Base-by-base conservation (phyloP, 1,284 basidiomycete species). In the Malassezia sp. region DNA sequence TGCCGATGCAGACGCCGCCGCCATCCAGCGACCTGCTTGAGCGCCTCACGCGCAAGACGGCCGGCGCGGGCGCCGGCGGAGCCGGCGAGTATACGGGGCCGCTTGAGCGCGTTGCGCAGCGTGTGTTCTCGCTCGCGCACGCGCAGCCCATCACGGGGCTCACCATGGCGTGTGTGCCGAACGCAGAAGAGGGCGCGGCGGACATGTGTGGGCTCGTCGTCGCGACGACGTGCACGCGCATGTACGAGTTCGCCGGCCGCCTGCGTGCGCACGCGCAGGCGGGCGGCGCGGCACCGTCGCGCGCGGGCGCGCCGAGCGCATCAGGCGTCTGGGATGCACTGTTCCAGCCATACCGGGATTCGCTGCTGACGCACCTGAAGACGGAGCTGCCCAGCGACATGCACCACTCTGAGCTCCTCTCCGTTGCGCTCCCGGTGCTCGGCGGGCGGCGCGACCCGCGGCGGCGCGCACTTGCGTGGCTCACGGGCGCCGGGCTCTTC, bases 161-260 rank as follows among this genome's bases (percentile, higher is more conserved):
- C 0, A 36, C 42, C 7, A 15, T 6, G 52, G 50, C 12, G 57
- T 56, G 26, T 15, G 29, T 2, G 51, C 49, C 2, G 57, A 58
- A 23, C 41, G 20, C 7, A 14, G 30, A 12, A 5, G 4, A 45
- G 40, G n/a, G 42, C 33, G 49, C 47, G 18, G 57, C 57, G 5
- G 57, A 53, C 12, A 79, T 89, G n/a, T n/a, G n/a, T n/a, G n/a
- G n/a, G n/a, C n/a, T n/a, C n/a, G n/a, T n/a, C n/a, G 75, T 95
- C 9, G 80, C 80, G 4, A 87, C 88, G 0, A 95, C 91, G 2
- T 78, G 81, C 22, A 83, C 85, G 5, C 78, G 90, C 47, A 83
- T 96, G 61, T 93, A 93, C 67, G 89, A 96, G 66, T 87, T 90
- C 52, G 77, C 82, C 42, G 90, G 87, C 0, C 60, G 36, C 75